A percentile compares a stretch with the other conserved stretches of the same genome.
These are phyloP conservation scores for Trichosanthes cucumerina DNA, from an alignment of 306 rosid genomes.

Conservation along the genomic window DNA sequence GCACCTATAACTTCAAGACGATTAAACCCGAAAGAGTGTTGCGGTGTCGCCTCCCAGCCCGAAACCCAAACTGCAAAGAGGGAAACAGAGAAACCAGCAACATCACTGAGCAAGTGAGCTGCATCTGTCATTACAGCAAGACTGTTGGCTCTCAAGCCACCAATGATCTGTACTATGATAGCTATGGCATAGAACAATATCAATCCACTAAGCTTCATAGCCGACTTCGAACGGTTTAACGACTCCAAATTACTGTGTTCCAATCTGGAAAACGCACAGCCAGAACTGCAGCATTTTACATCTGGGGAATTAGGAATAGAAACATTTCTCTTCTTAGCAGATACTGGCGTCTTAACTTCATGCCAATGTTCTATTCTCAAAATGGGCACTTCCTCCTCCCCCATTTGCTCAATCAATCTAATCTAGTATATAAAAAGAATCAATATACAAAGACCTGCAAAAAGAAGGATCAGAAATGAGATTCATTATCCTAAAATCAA, in stretches of 20 bases:
- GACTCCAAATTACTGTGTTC: constrained; percentile 38
- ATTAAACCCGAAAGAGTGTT: constrained; percentile 66
- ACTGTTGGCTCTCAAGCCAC: constrained; percentile 84
- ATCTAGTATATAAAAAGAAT: neutral
- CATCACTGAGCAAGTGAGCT: constrained; percentile 79
- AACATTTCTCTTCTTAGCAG: constrained; percentile 20
- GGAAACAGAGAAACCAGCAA: constrained; percentile 66
- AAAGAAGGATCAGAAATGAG: neutral
- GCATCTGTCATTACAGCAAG: constrained; percentile 80
- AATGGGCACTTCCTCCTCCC: constrained; percentile 24
- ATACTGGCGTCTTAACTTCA: constrained; percentile 36
- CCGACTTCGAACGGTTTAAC: constrained; percentile 41
- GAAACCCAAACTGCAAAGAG: constrained; percentile 84
- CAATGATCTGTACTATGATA: constrained; percentile 60
- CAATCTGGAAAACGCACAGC: constrained; percentile 46
- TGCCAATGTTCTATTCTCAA: constrained; percentile 20
- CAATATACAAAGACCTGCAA: neutral
- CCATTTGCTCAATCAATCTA: constrained; percentile 28
- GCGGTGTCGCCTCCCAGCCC: constrained; percentile 69
- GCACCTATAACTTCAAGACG: constrained; percentile 92
- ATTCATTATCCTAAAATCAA: neutral
- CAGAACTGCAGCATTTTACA: constrained; percentile 26
- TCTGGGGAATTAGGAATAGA: constrained; percentile 16
- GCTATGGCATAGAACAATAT: constrained; percentile 48
- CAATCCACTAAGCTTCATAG: constrained; percentile 51